These are phyloP conservation scores for Olyra latifolia DNA, from an alignment of 176 grass and related monocot species.

Conservation along the genomic window DNA sequence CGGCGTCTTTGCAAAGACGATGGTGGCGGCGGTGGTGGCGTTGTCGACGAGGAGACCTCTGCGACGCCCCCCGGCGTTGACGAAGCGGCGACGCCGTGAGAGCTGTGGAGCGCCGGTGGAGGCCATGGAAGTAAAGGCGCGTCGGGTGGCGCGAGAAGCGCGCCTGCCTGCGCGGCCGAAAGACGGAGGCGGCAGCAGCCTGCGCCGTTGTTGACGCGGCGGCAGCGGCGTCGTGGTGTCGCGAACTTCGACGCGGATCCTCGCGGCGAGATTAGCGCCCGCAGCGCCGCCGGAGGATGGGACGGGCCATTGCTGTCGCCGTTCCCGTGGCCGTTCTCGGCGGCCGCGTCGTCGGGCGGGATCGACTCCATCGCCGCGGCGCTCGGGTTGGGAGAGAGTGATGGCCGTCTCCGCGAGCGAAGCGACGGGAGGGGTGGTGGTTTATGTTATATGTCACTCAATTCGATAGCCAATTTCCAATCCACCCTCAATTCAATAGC, in stretches of 20 bases:
- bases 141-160: too few species aligned
- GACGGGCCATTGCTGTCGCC: constrained; percentile 7
- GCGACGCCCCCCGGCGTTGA: constrained; percentile 62
- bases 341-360: constrained; percentile 22
- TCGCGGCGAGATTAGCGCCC: constrained; percentile 29
- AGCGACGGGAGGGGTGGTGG: too few species aligned
- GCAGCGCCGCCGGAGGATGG: constrained; percentile 26
- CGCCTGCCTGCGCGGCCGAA: too few species aligned
- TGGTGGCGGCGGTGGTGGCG: constrained; percentile 86
- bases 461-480: too few species aligned
- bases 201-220: constrained; percentile 98
- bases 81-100: constrained; percentile 49
- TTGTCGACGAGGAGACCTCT: constrained; percentile 95
- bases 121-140: constrained; percentile 74
- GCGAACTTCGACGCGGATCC: constrained; percentile 82
- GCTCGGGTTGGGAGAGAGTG: constrained; percentile 35
- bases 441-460: too few species aligned
- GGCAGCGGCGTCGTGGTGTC: constrained; percentile 64
- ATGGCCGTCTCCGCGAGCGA: background rate
- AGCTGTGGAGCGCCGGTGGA: constrained; percentile 59
- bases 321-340: constrained; percentile 51
- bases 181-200: constrained; percentile 74
- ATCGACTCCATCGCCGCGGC: constrained; percentile 44
- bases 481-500: too few species aligned
- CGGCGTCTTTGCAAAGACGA: constrained; percentile 87